These are phyloP conservation scores for Irpex sp. DNA, from an alignment of 1,284 basidiomycete species.

Conservation along the genomic window DNA sequence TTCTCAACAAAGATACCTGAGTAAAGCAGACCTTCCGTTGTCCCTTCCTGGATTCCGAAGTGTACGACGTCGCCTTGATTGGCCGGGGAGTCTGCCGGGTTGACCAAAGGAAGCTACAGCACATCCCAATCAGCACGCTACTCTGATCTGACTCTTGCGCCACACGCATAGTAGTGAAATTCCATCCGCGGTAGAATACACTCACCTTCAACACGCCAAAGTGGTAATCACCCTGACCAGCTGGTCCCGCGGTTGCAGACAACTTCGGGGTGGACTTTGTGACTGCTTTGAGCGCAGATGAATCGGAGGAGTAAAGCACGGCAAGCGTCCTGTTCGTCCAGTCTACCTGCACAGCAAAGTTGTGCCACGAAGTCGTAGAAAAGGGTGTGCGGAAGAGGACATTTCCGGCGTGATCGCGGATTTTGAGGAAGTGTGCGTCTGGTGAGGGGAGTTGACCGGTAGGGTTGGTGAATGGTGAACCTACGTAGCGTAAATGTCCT, in stretches of 20 bases:
- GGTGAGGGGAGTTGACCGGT: constrained; percentile 36
- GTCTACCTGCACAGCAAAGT: constrained; percentile 56
- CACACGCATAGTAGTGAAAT: too few relatives aligned
- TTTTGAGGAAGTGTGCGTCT: constrained; percentile 44
- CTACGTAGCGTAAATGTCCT: too few relatives aligned
- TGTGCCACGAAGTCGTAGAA: constrained; percentile 46
- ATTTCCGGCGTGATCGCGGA: constrained; percentile 49
- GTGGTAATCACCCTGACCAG: constrained; percentile 57
- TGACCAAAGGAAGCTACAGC: constrained; percentile 48
- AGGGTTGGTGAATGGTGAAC: constrained; percentile 52
- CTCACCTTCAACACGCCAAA: constrained; percentile 53
- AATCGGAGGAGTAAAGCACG: constrained; percentile 47
- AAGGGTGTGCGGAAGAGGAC: constrained; percentile 49
- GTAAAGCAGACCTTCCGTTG: constrained; percentile 49
- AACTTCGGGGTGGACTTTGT: constrained; percentile 38
- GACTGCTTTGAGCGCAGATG: constrained; percentile 34
- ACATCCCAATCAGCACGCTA: not conserved
- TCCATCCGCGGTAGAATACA: not conserved
- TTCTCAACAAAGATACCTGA: constrained; percentile 55
- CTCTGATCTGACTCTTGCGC: not conserved
- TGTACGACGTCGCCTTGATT: constrained; percentile 53
- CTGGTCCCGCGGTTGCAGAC: constrained; percentile 34
- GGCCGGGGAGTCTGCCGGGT: constrained; percentile 40
- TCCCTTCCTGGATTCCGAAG: constrained; percentile 53
- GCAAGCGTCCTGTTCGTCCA: constrained; percentile 48